A percentile compares a stretch with the other conserved stretches of the same genome.
Conservation (phyloP, 2,329 filamentous ascomycete genomes). For the Aspergillus japonicus region DNA sequence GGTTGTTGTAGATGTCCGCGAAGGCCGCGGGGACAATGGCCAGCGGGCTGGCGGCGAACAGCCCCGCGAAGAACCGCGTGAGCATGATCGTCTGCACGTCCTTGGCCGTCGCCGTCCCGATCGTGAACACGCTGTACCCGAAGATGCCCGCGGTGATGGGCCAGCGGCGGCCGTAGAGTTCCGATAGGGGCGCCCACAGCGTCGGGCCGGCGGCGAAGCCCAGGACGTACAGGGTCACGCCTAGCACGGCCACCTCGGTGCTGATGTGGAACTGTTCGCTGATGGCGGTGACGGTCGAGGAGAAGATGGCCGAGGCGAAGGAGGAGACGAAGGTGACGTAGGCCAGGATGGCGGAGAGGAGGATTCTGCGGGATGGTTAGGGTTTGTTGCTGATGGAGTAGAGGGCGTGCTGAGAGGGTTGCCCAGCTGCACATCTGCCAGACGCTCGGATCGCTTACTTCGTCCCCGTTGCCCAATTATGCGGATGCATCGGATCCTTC, state of each 20-base stretch:
- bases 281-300: constrained; percentile 58
- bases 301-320: constrained; percentile 64
- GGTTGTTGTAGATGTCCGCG: constrained; percentile 52
- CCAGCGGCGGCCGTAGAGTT: constrained; percentile 59
- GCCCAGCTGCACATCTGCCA: no score
- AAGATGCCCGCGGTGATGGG: constrained; percentile 46
- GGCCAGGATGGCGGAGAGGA: constrained; percentile 21
- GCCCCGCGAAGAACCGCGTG: constrained; percentile 48
- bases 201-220: constrained; percentile 60
- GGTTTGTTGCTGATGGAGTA: no score
- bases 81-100: constrained; percentile 44
- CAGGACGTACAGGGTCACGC: constrained; percentile 49
- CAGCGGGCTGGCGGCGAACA: constrained; percentile 46
- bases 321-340: constrained; percentile 53
- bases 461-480: constrained; percentile 51
- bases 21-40: constrained; percentile 45
- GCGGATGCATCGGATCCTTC: constrained; percentile 52
- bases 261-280: constrained; percentile 49
- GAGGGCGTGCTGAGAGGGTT: no score
- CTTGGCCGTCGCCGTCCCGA: constrained; percentile 44
- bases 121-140: constrained; percentile 45
- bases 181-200: constrained; percentile 61
- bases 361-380: constrained; percentile 2
- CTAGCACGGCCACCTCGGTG: constrained; percentile 44
- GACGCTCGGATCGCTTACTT: constrained; percentile 32